Evolutionary conservation across 371 early-diverging fungal species (phyloP).

Genomic region (Saksenaea oblongispora): DNA sequence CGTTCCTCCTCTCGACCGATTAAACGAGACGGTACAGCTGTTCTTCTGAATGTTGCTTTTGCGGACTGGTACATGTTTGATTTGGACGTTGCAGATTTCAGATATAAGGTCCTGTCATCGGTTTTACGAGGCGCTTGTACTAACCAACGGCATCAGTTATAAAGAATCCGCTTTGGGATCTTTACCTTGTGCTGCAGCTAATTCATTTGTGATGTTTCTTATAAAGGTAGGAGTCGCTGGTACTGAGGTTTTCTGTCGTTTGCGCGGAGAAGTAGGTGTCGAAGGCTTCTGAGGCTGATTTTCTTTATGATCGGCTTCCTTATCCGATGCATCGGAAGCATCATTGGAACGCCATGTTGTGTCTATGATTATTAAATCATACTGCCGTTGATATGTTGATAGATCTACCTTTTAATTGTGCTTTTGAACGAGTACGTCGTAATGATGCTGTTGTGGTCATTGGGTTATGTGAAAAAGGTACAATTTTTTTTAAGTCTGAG

Average conservation of each 20-base stretch:
- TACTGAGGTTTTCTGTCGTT: slow-evolving; percentile 1
- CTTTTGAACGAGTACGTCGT: slow-evolving; percentile 13
- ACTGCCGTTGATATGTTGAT: background rate
- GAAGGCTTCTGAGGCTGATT: slow-evolving; percentile 13
- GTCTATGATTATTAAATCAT: background rate
- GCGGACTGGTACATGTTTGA: slow-evolving; percentile 14
- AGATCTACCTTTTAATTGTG: background rate
- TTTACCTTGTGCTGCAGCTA: background rate
- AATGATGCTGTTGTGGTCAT: too few species aligned
- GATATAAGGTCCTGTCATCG: background rate
- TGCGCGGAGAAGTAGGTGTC: slow-evolving; percentile 10
- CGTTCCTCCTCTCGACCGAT: slow-evolving; percentile 79
- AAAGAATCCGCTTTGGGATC: background rate
- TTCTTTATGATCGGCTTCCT: slow-evolving; percentile 9
- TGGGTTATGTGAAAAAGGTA: too few species aligned
- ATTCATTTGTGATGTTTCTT: slow-evolving; percentile 4
- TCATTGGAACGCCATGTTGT: background rate
- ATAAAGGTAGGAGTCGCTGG: background rate
- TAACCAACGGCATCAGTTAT: background rate
- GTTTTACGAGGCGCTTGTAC: background rate
- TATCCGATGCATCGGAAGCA: background rate
- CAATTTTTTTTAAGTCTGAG: too few species aligned
- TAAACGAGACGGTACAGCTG: slow-evolving; percentile 64
- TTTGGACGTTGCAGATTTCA: background rate
- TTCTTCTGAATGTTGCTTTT: slow-evolving; percentile 34